Conservation (phyloP, 2,329 filamentous ascomycete genomes). For the Arthrobotrys sinensis region DNA sequence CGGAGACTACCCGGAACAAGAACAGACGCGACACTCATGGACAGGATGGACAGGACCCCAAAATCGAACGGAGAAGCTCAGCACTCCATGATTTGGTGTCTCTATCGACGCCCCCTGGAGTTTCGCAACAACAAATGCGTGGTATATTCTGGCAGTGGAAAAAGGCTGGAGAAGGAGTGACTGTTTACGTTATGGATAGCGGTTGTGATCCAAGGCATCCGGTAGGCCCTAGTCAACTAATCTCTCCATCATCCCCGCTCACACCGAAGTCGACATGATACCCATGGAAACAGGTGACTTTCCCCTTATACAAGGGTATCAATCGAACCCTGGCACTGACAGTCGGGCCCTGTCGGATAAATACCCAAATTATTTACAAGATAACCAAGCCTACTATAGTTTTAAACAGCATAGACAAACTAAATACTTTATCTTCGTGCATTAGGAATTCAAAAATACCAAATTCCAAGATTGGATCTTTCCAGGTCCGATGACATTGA, state of each 20-base stretch:
- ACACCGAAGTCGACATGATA: too few species aligned
- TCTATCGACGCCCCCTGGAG: neutral
- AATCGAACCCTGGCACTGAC: too few species aligned
- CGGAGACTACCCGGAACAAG: too few species aligned
- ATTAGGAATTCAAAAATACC: conserved; percentile 25
- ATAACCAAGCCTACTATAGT: too few species aligned
- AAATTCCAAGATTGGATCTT: conserved; percentile 28
- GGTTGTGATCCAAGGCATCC: conserved; percentile 24
- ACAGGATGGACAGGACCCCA: neutral
- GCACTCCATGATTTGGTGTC: neutral
- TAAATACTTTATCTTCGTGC: neutral
- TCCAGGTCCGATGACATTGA: neutral
- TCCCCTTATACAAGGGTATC: too few species aligned
- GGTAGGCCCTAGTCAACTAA: neutral
- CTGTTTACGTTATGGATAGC: conserved; percentile 14
- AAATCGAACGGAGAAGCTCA: conserved; percentile 1
- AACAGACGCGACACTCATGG: neutral
- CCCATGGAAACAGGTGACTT: too few species aligned
- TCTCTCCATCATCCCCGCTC: too few species aligned
- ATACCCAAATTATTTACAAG: too few species aligned
- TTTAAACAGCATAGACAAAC: neutral
- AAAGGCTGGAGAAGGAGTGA: conserved; percentile 7
- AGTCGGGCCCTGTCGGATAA: too few species aligned
- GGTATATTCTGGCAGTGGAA: conserved; percentile 15
- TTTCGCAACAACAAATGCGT: neutral